Base-by-base conservation (phyloP, 306 rosid species). In the Lathyrus sativus region DNA sequence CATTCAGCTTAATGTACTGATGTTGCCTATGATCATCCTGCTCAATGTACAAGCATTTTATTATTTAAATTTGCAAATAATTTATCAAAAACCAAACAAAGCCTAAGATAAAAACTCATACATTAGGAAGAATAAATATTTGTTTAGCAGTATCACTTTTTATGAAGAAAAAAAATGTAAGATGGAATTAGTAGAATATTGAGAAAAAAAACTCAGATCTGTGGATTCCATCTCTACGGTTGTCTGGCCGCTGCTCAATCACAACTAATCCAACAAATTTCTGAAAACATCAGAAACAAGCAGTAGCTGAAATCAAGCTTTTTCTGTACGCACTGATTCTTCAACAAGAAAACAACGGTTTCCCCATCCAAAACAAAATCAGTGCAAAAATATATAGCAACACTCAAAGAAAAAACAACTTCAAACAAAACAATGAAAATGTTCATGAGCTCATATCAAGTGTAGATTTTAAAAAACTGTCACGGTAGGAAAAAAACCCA, bases 211-310 rank as follows among this genome's bases (percentile, higher is more conserved):
- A 6, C 88, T 73, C 86, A 83, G 77, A 75, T 78, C 88, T 85
- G 96, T 88, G 96, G 96, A 91, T 71, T 77, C 78, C 91, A 91
- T 85, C 84, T 3, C 91, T 88, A 85, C 91, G 91, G 93, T 91
- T 91, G 97, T 88, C 96, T 91, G 89, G 93, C 92, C 91, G 93
- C 88, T 83, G 85, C 88, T 78, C 19, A 67, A 76, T 62, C 46
- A 65, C 58, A 78, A 67, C 59, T 68, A 19, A 61, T 19, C 8
- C n/a, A 29, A 62, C 3, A 0, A 8, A 7, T 45, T 60, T 19
- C 67, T 48, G 38, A 45, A 13, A 66, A 61, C 57, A 11, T 5
- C 10, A 10, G 38, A 74, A 76, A 24, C 4, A 59, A 22, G 50
- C 35, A 61, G 65, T 2, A 35, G 71, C 2, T 44, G 9, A n/a